Evolutionary conservation across 2,329 filamentous ascomycete species (phyloP).

Genomic region (Venturia pyrina): DNA sequence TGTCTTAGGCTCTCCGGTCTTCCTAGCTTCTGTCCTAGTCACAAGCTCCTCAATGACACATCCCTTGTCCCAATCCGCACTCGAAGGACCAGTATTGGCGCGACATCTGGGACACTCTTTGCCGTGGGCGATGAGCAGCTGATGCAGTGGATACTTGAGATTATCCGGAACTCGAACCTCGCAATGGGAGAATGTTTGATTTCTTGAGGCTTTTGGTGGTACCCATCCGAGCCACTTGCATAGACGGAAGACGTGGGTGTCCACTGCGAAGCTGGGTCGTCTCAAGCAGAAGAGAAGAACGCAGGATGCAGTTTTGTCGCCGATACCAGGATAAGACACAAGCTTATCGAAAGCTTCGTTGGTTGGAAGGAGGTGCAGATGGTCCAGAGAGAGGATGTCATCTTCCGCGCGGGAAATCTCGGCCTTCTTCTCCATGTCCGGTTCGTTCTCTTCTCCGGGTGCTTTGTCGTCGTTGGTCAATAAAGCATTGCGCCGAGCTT

Average conservation of each 20-base stretch:
- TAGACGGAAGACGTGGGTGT: constrained; percentile 57
- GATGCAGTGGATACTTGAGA: constrained; percentile 53
- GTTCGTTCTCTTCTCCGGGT: constrained; percentile 13
- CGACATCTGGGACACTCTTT: constrained; percentile 51
- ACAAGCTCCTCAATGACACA: constrained; percentile 57
- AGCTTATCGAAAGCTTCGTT: constrained; percentile 49
- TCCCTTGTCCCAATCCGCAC: constrained; percentile 51
- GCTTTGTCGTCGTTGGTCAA: constrained; percentile 21
- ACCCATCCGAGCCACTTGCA: constrained; percentile 54
- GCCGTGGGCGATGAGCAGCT: constrained; percentile 52
- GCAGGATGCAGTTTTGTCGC: constrained; percentile 56
- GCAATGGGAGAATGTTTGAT: constrained; percentile 47
- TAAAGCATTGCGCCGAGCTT: constrained; percentile 43
- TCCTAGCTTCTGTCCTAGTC: constrained; percentile 45
- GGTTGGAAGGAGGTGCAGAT: constrained; percentile 45
- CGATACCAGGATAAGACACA: constrained; percentile 51
- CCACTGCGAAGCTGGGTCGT: constrained; percentile 53
- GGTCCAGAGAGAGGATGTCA: constrained; percentile 54
- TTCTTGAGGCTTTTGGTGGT: constrained; percentile 30
- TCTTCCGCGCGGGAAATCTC: constrained; percentile 46
- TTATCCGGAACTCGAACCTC: constrained; percentile 52
- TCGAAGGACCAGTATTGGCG: constrained; percentile 48
- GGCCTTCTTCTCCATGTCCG: constrained; percentile 43
- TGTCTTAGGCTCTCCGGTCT: constrained; percentile 25
- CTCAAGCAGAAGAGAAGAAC: constrained; percentile 56